Evolutionary conservation across 208 protist species (phyloP).

Genomic region (Naegleria fowleri): DNA sequence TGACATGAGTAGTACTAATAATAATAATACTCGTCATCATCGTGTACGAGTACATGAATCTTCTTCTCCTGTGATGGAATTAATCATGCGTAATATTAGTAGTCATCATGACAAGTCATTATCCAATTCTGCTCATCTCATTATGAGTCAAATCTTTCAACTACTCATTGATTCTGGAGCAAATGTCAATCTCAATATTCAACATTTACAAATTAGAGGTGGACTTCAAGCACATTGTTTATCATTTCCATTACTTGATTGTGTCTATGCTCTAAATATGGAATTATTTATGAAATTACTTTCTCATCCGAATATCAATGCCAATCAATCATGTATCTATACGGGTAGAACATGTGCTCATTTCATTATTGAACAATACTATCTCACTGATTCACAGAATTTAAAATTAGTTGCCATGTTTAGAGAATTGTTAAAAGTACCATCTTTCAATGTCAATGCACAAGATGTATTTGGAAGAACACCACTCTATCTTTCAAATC

Average conservation of each 20-base stretch:
- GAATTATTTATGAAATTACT: neutral
- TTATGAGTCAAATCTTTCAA: neutral
- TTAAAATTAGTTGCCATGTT: neutral
- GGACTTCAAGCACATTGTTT: neutral
- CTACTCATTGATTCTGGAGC: neutral
- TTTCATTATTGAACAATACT: neutral
- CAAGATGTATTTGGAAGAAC: neutral
- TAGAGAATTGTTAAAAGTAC: neutral
- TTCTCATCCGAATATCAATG: neutral
- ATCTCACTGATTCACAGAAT: neutral
- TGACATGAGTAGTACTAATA: no score
- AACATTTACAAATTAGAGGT: neutral
- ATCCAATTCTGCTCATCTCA: no score
- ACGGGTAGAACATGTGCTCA: neutral
- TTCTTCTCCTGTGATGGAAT: no score
- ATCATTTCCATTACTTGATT: neutral
- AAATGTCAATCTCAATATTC: neutral
- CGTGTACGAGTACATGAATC: no score
- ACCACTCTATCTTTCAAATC: neutral
- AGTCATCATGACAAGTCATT: no score
- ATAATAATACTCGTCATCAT: no score
- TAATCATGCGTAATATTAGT: no score
- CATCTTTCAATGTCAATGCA: neutral
- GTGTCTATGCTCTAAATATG: neutral
- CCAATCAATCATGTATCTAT: neutral